Evolutionary conservation across 75 land plant genomes (phyloP).

Genomic region (Chamaecyparis obtusa): DNA sequence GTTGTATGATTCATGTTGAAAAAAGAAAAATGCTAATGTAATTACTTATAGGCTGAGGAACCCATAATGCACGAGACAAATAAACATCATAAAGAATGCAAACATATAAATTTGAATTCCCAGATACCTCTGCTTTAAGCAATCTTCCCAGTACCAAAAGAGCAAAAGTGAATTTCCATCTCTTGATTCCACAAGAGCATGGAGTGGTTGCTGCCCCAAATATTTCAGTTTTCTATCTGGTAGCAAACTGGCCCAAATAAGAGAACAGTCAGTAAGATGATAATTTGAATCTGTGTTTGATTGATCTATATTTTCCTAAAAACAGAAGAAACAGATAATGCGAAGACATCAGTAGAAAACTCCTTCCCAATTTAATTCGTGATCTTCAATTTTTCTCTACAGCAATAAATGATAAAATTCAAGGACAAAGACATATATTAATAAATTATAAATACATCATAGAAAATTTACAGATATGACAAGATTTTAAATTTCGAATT

Average conservation of each 20-base stretch:
- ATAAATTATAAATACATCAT: background rate
- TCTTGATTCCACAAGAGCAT: conserved; percentile 61
- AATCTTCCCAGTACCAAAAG: conserved; percentile 98
- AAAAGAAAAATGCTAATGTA: background rate
- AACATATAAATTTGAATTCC: background rate
- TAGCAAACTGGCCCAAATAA: conserved; percentile 51
- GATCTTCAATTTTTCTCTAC: background rate
- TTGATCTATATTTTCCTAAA: background rate
- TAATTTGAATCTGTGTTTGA: background rate
- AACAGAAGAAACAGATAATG: background rate
- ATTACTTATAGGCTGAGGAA: background rate
- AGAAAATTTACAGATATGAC: background rate
- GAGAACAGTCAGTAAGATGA: background rate
- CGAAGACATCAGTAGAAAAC: background rate
- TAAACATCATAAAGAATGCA: background rate
- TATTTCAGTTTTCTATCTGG: conserved; percentile 93
- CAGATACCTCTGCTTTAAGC: conserved; percentile 78
- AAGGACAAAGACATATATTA: background rate
- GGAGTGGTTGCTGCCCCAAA: conserved; percentile 70
- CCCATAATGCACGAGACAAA: background rate
- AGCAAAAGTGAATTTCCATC: conserved; percentile 80
- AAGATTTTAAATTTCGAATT: no score
- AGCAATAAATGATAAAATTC: background rate
- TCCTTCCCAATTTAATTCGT: background rate
- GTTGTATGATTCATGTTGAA: background rate